A percentile compares a stretch with the other conserved stretches of the same genome.
Evolutionary conservation across 371 early-diverging fungal species (phyloP).

Genomic region (Amoeboaphelidium occidentale): DNA sequence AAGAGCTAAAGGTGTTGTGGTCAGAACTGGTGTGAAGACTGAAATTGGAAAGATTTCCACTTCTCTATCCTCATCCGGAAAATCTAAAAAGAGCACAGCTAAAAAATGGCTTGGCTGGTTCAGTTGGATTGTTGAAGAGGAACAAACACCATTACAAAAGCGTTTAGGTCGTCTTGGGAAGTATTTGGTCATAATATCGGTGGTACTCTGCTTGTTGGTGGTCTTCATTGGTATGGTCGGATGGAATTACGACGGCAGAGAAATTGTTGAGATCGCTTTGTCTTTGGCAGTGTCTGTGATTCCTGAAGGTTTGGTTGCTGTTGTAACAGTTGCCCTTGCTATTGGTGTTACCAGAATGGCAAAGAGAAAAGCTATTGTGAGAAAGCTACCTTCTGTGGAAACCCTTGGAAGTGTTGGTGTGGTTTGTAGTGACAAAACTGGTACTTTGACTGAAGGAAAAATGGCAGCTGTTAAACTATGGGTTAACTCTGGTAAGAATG

Average conservation of each 20-base stretch:
- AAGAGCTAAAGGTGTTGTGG: conserved; percentile 53
- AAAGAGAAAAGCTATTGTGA: conserved; percentile 53
- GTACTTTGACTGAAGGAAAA: conserved; percentile 81
- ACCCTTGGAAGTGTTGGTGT: conserved; percentile 69
- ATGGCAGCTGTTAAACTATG: conserved; percentile 20
- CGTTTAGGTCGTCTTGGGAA: not conserved
- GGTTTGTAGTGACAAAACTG: conserved; percentile 87
- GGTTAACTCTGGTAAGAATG: conserved; percentile 12
- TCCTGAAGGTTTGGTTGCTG: conserved; percentile 85
- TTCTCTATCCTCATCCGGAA: no score
- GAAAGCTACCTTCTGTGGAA: conserved; percentile 66
- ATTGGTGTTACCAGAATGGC: conserved; percentile 75
- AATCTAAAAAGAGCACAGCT: no score
- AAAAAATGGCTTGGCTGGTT: no score
- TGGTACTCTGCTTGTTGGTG: conserved; percentile 48
- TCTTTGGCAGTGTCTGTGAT: conserved; percentile 68
- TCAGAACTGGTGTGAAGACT: conserved; percentile 59
- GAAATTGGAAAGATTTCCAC: conserved; percentile 19
- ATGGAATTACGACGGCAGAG: conserved; percentile 25
- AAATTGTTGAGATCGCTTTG: conserved; percentile 30
- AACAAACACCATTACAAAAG: not conserved
- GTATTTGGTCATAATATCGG: conserved; percentile 32
- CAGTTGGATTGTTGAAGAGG: not conserved
- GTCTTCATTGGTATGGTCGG: conserved; percentile 55
- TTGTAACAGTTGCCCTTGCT: conserved; percentile 61